Evolutionary conservation across 2,329 filamentous ascomycete genomes (phyloP).

Genomic region (Chaetomiaceae sp.): DNA sequence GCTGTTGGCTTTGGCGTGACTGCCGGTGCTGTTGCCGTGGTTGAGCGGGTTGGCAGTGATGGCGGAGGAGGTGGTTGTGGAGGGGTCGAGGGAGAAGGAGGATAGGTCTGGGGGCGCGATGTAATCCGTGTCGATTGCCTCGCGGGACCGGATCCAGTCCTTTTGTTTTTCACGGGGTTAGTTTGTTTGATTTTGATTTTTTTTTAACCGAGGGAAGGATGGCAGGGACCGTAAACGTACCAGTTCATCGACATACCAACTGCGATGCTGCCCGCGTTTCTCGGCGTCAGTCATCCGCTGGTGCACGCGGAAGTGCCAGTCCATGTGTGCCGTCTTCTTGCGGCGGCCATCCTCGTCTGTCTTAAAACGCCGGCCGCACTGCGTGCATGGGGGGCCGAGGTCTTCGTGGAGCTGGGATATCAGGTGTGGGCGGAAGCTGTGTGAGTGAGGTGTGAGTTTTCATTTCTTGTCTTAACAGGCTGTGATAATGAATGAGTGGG

Average conservation of each 20-base stretch:
- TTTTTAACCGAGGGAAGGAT: not conserved
- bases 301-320: conserved; percentile 97
- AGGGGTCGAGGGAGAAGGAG: not conserved
- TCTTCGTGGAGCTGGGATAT: conserved; percentile 73
- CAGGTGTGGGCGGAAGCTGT: conserved; percentile 58
- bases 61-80: conserved; percentile 16
- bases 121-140: conserved; percentile 66
- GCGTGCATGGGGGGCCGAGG: conserved; percentile 80
- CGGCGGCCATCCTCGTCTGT: conserved; percentile 72
- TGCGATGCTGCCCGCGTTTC: conserved; percentile 82
- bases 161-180: too few species aligned
- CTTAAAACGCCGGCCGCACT: conserved; percentile 84
- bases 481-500: not conserved
- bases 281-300: conserved; percentile 81
- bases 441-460: not conserved
- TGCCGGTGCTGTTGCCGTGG: conserved; percentile 35
- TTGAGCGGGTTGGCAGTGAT: too few species aligned
- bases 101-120: conserved; percentile 21
- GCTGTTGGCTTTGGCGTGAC: not conserved
- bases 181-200: too few species aligned
- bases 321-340: conserved; percentile 87
- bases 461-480: not conserved
- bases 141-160: conserved; percentile 87
- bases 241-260: conserved; percentile 90
- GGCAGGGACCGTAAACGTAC: conserved; percentile 44